These are phyloP conservation scores for Aspergillus glaucus DNA, from an alignment of 2,329 filamentous ascomycete genomes.

Conservation along the genomic window DNA sequence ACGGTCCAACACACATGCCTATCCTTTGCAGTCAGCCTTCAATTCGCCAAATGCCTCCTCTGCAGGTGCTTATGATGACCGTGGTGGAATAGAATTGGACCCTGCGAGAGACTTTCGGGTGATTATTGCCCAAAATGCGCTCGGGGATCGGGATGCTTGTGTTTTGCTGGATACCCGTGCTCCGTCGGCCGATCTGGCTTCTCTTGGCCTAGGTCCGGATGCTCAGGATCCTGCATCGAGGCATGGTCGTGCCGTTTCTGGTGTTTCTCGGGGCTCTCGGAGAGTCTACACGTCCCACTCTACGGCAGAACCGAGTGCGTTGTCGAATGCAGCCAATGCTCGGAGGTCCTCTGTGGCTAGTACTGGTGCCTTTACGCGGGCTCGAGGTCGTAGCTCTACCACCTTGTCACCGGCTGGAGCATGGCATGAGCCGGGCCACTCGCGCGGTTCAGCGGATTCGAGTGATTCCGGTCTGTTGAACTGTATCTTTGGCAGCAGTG, in stretches of 20 bases:
- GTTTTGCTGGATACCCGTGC: constrained; percentile 40
- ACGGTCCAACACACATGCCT: constrained; percentile 35
- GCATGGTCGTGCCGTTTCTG: constrained; percentile 35
- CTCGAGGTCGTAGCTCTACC: constrained; percentile 41
- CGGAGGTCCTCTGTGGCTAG: constrained; percentile 26
- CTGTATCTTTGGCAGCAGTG: constrained; percentile 56
- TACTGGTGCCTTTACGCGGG: constrained; percentile 35
- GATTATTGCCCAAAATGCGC: constrained; percentile 43
- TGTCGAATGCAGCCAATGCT: constrained; percentile 26
- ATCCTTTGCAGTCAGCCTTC: constrained; percentile 35
- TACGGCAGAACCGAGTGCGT: constrained; percentile 28
- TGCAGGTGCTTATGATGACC: constrained; percentile 42
- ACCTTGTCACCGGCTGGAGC: constrained; percentile 34
- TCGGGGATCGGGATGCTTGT: constrained; percentile 43
- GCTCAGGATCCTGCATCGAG: constrained; percentile 22
- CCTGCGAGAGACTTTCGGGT: constrained; percentile 40
- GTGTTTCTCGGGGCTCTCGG: constrained; percentile 29
- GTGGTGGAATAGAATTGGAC: constrained; percentile 42
- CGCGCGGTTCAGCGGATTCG: constrained; percentile 39
- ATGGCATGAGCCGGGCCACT: constrained; percentile 29
- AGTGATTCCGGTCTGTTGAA: constrained; percentile 49
- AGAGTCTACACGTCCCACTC: constrained; percentile 29
- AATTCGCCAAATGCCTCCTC: constrained; percentile 39
- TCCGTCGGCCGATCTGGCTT: constrained; percentile 16
- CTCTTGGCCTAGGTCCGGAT: constrained; percentile 31